Percentiles rank a stretch among this genome's conserved stretches.
These are phyloP conservation scores for Stephanodiscus minutulus DNA, from an alignment of 108 stramenopile species.

Conservation along the genomic window DNA sequence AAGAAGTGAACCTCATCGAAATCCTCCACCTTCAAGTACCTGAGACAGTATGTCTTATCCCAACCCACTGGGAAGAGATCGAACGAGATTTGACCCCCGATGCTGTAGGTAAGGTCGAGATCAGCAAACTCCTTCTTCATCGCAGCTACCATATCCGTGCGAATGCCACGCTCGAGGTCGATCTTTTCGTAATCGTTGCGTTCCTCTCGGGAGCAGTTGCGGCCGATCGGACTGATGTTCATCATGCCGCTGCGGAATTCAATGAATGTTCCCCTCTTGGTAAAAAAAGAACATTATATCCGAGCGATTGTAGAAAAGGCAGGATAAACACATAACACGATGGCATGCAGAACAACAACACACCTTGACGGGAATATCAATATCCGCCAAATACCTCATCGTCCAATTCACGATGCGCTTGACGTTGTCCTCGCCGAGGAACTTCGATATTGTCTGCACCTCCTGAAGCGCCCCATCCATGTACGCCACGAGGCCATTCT, in stretches of 20 bases:
- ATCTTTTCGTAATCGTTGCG: conserved; percentile 97
- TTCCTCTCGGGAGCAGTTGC: conserved; percentile 97
- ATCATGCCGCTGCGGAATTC: conserved; percentile 99
- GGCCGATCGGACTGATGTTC: conserved; percentile 98
- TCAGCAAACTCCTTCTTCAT: conserved; percentile 94
- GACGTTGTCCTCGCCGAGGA: conserved; percentile 97
- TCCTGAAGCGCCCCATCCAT: conserved; percentile 85
- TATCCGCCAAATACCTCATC: conserved; percentile 83
- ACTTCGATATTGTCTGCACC: conserved; percentile 86
- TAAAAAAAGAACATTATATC: neutral
- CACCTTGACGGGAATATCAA: conserved; percentile 96
- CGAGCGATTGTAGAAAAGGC: no score
- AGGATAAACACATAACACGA: no score
- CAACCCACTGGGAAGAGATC: conserved; percentile 98
- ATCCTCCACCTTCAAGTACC: conserved; percentile 73
- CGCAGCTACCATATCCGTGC: conserved; percentile 91
- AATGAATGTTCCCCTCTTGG: conserved; percentile 96
- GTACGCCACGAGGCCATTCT: conserved; percentile 99
- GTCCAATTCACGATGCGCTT: conserved; percentile 97
- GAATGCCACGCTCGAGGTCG: conserved; percentile 83
- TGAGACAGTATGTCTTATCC: conserved; percentile 99
- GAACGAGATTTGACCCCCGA: conserved; percentile 99
- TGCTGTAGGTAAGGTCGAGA: conserved; percentile 91
- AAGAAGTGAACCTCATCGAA: conserved; percentile 99
- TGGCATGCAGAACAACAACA: conserved; percentile 29